Base-by-base conservation (phyloP, 371 early-diverging fungal genomes). In the Circinella minor region DNA sequence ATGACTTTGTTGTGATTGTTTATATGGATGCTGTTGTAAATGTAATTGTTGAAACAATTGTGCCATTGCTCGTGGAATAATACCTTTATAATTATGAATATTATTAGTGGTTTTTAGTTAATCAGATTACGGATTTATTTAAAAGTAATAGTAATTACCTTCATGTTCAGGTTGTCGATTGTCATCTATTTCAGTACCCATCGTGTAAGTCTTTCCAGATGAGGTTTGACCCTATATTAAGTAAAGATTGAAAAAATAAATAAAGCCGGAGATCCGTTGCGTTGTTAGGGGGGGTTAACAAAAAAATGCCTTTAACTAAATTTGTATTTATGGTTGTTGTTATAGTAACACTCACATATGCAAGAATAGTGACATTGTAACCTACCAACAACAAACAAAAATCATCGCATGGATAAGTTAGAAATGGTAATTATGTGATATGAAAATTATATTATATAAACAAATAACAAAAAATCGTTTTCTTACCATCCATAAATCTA, bases 141-240 rank as follows among this genome's bases (percentile, higher is more conserved):
- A 34, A n/a, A 69, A 9, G 0, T 27, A 27, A 27, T 27, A 27
- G 27, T 27, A 27, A 27, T 27, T 49, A 62, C 83, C 83, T 80
- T 87, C 83, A 74, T 88, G 83, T 18, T 85, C 78, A 61, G 82
- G 70, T 67, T 90, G 78, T 34, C 71, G 63, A 27, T 74, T 69
- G 9, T 81, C 91, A 68, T 92, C 89, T 9, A 89, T 80, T 15
- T 86, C 92, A 34, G 96, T 95, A 63, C 97, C 96, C 99, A 99
- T 99, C 17, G 99, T 99, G 74, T 95, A 96, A 5, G 99, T 99
- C 85, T 99, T 99, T 51, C 99, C 99, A 37, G 95, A 93, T 4
- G 96, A 95, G 13, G 96, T 96, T 86, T 98, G 96, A 17, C 94
- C 85, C 85, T 85, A 69, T 77, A 68, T 57, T 66, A 66, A 63